A percentile compares a stretch with the other conserved stretches of the same genome.
Conservation (phyloP, 257 asterid genomes). For the Jasminum sambac region DNA sequence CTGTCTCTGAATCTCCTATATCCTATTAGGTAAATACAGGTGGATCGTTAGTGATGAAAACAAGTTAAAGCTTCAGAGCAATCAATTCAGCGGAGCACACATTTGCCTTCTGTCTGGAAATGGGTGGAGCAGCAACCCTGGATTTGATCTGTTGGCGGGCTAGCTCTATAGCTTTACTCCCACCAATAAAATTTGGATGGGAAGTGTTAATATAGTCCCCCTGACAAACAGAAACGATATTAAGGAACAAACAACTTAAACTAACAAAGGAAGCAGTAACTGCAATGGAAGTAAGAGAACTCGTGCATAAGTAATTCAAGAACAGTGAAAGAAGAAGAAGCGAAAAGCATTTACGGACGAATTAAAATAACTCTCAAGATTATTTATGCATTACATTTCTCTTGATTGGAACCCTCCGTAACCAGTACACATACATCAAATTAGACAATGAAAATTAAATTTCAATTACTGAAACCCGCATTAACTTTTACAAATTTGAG, state of each 20-base stretch:
- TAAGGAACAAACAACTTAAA: constrained; percentile 3
- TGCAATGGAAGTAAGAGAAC: not conserved
- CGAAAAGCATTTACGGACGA: not conserved
- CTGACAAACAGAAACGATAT: constrained; percentile 34
- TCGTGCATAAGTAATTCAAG: not conserved
- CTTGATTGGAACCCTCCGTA: not conserved
- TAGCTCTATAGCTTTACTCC: constrained; percentile 80
- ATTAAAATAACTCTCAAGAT: not conserved
- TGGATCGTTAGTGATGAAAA: constrained; percentile 16
- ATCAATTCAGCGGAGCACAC: constrained; percentile 8
- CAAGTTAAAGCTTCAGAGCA: not conserved
- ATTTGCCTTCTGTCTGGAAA: constrained; percentile 61
- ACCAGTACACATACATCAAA: not conserved
- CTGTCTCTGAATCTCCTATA: constrained; percentile 58
- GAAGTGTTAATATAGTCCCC: constrained; percentile 94
- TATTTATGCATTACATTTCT: not conserved
- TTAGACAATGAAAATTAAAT: not conserved
- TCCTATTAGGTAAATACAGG: constrained; percentile 50
- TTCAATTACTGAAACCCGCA: not conserved
- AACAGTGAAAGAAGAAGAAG: not conserved
- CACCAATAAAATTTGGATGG: constrained; percentile 86
- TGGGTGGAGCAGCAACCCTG: constrained; percentile 44
- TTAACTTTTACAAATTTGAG: not conserved
- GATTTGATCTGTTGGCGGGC: constrained; percentile 66
- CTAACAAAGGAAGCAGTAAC: not conserved